Conservation (phyloP, 306 rosid genomes). For the Malus domestica region ASM211411v1 NC_041789.1:23830501-23831000, state of each 20-base stretch:
- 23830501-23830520: too few species aligned
- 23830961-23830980: background rate
- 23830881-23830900: background rate
- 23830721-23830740: too few species aligned
- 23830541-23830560: too few species aligned
- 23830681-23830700: background rate
- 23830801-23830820: background rate
- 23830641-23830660: background rate
- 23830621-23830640: background rate
- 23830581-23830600: too few species aligned
- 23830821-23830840: background rate
- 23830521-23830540: too few species aligned
- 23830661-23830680: background rate
- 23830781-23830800: background rate
- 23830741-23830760: background rate
- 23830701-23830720: background rate
- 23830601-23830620: background rate
- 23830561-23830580: too few species aligned
- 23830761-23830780: constrained; percentile 1
- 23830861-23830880: background rate
- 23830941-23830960: background rate
- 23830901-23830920: background rate
- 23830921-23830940: background rate
- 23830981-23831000: background rate
- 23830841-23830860: background rate